These are phyloP conservation scores for Zostera marina DNA, from an alignment of 116 monocot genomes.

Conservation along the genomic window DNA sequence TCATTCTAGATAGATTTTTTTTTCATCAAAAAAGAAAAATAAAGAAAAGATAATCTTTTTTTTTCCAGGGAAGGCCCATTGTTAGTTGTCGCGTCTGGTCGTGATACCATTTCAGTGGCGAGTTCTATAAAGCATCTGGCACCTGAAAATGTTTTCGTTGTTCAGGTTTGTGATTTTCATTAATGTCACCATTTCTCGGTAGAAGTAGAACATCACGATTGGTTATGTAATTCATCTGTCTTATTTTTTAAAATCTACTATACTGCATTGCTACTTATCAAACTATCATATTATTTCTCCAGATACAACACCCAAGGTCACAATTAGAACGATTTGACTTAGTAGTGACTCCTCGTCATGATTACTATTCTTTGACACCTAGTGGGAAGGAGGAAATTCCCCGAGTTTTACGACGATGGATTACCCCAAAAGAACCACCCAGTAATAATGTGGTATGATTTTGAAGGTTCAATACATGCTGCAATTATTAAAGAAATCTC, in stretches of 20 bases:
- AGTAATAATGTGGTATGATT: conserved; percentile 71
- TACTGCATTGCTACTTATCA: neutral
- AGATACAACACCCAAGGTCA: conserved; percentile 97
- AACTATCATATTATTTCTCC: neutral
- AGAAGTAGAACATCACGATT: too few relatives aligned
- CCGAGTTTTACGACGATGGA: conserved; percentile 46
- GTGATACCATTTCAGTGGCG: conserved; percentile 76
- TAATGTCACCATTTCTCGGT: neutral
- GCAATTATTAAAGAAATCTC: neutral
- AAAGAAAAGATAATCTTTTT: neutral
- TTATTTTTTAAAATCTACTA: neutral
- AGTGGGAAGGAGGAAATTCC: conserved; percentile 78
- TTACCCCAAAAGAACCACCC: conserved; percentile 83
- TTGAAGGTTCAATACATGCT: conserved; percentile 1
- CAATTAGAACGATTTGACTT: conserved; percentile 74
- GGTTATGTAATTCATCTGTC: too few relatives aligned
- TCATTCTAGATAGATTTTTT: neutral
- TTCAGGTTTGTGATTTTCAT: conserved; percentile 48
- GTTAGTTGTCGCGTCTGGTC: conserved; percentile 84
- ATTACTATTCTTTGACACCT: conserved; percentile 79
- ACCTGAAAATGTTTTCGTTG: conserved; percentile 71
- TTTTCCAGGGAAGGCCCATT: conserved; percentile 86
- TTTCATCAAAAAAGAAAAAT: neutral
- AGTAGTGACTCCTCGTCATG: conserved; percentile 86
- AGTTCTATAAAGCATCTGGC: conserved; percentile 75